Evolutionary conservation across 164 flowering plant species (phyloP).

Genomic region (Kingdonia uniflora): DNA sequence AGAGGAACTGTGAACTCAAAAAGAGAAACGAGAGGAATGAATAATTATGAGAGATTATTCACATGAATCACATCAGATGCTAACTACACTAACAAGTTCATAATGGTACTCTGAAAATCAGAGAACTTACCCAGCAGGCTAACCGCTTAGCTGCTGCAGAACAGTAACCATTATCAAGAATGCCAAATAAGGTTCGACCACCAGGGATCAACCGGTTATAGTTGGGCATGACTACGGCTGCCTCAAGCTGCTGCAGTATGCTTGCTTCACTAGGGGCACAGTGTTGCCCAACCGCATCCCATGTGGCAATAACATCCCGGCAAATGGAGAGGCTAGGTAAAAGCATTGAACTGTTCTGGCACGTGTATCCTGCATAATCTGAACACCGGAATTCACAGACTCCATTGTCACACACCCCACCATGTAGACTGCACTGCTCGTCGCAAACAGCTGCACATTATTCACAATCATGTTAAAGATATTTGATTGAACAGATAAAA

Average conservation of each 20-base stretch:
- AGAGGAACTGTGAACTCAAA: no score
- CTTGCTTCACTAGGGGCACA: constrained; percentile 94
- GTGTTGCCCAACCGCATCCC: constrained; percentile 67
- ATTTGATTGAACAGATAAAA: no score
- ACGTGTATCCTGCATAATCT: constrained; percentile 96
- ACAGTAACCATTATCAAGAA: constrained; percentile 65
- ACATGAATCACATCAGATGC: no score
- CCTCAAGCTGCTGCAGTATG: constrained; percentile 88
- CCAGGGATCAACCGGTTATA: constrained; percentile 81
- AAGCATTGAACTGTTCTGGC: constrained; percentile 86
- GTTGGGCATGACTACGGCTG: constrained; percentile 89
- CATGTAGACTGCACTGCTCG: constrained; percentile 96
- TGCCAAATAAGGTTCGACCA: constrained; percentile 55
- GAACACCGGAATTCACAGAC: constrained; percentile 97
- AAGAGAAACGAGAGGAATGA: no score
- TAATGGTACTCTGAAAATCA: background rate
- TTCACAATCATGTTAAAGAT: background rate
- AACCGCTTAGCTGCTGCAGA: constrained; percentile 84
- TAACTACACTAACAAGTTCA: no score
- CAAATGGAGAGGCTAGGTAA: constrained; percentile 73
- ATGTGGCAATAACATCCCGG: constrained; percentile 48
- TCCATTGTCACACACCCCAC: constrained; percentile 96
- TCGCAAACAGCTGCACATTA: constrained; percentile 79
- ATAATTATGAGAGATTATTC: no score
- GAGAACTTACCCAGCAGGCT: constrained; percentile 87